Base-by-base conservation (phyloP, 192 early-diverging fungal species). In the Oehlia diaphana region DNA sequence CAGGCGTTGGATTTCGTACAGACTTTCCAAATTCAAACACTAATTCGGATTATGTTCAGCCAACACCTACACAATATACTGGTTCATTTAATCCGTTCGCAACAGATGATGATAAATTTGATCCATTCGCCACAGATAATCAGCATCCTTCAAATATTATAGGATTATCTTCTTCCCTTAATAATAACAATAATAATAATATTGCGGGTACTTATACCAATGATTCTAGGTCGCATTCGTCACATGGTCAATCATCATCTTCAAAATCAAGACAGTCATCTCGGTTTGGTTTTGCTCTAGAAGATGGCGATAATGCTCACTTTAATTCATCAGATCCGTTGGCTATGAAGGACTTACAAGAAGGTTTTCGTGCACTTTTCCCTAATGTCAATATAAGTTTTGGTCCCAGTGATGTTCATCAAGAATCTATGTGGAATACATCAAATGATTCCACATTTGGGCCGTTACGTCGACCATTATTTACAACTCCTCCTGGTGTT, bases 331-430 rank as follows among this genome's bases (percentile, higher is more conserved):
- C 58, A 13, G 78, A 82, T 33, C 77, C 82, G 13, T 75, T 82
- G 10, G 16, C 76, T 23, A 82, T 84, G 81, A 85, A 87, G 44
- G 85, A 84, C n/a, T 86, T 90, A 81, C 83, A 88, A 9, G 85
- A 89, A 21, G 90, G 86, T 33, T 83, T 90, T 65, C 78, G 88
- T 76, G 88, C 89, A 26, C 63, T 90, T 9, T 87, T 90, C 70
- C 89, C 89, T 49, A 89, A 90, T 80, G 87, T 87, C n/a, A 90
- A 87, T 83, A 83, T 90, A 58, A 89, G 88, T n/a, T 90, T 89
- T 80, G 83, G 85, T 68, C 79, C 82, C 14, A 66, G 77, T 53
- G 62, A 85, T 70, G 39, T 73, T 28, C 63, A 79, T 64, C 47
- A 69, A 12, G 74, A 62, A 42, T 69, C 70, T 67, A 63, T 63